Evolutionary conservation across 345 rosid species (phyloP).

Genomic region (Rhizophora mangle): DNA sequence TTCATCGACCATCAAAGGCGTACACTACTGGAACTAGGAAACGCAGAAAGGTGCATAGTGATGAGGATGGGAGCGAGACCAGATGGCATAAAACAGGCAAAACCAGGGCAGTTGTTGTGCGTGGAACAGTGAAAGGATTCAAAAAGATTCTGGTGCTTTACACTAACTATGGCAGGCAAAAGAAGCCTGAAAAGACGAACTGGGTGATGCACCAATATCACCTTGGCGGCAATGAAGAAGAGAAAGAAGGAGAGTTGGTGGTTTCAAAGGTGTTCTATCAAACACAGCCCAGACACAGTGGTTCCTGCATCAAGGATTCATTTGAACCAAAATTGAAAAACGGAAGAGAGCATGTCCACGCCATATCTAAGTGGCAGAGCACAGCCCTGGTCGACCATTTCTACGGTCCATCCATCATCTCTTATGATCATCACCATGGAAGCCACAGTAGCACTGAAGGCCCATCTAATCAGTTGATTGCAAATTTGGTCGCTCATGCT

Average conservation of each 20-base stretch:
- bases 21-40: conserved; percentile 91
- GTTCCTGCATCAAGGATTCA: conserved; percentile 27
- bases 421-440: conserved; percentile 31
- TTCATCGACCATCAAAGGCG: conserved; percentile 90
- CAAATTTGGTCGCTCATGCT: conserved; percentile 46
- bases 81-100: conserved; percentile 98
- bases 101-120: conserved; percentile 56
- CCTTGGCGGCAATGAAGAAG: conserved; percentile 73
- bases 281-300: conserved; percentile 84
- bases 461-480: conserved; percentile 49
- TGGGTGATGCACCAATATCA: conserved; percentile 99
- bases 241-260: conserved; percentile 83
- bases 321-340: conserved; percentile 16
- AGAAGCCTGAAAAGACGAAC: conserved; percentile 82
- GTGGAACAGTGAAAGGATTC: conserved; percentile 59
- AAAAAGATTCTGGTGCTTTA: conserved; percentile 87
- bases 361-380: conserved; percentile 7
- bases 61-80: conserved; percentile 73
- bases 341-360: conserved; percentile 12
- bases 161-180: conserved; percentile 82
- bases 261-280: conserved; percentile 88
- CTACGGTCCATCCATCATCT: conserved; percentile 19
- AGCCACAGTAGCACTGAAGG: conserved; percentile 34
- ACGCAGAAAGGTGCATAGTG: conserved; percentile 72
- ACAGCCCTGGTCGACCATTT: conserved; percentile 31